Conservation (phyloP, 148 eudicot species). For the Arctostaphylos glauca region DNA sequence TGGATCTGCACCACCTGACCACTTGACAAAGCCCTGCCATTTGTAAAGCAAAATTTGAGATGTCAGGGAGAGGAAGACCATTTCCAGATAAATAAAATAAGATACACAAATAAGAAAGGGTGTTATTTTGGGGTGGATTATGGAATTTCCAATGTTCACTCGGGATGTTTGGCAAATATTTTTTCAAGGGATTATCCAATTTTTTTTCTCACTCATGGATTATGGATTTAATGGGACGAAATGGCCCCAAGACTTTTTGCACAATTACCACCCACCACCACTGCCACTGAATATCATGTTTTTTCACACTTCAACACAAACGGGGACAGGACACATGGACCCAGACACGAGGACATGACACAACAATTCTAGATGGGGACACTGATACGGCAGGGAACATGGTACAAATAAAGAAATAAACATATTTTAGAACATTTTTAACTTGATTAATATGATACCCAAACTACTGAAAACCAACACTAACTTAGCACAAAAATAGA, state of each 20-base stretch:
- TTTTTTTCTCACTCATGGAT: not conserved
- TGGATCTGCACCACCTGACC: constrained; percentile 77
- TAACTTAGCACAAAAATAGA: no score
- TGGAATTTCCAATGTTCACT: not conserved
- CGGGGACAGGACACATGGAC: not conserved
- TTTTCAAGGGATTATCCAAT: not conserved
- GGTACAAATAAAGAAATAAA: no score
- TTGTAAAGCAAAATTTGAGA: constrained; percentile 4
- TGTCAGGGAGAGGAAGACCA: not conserved
- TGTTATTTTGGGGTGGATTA: not conserved
- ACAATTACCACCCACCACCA: not conserved
- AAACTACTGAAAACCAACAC: no score
- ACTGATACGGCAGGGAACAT: no score
- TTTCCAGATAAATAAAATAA: not conserved
- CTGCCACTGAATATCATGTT: not conserved
- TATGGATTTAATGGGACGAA: no score
- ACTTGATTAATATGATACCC: no score
- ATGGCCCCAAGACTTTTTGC: not conserved
- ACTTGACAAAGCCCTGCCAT: constrained; percentile 69
- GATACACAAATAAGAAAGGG: not conserved
- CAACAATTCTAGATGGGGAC: no score
- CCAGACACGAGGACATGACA: no score
- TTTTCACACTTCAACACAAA: constrained; percentile 1
- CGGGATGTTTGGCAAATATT: not conserved
- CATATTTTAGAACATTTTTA: no score